Conservation (phyloP, 2,329 filamentous ascomycete species). For the Sarocladium strictum region DNA sequence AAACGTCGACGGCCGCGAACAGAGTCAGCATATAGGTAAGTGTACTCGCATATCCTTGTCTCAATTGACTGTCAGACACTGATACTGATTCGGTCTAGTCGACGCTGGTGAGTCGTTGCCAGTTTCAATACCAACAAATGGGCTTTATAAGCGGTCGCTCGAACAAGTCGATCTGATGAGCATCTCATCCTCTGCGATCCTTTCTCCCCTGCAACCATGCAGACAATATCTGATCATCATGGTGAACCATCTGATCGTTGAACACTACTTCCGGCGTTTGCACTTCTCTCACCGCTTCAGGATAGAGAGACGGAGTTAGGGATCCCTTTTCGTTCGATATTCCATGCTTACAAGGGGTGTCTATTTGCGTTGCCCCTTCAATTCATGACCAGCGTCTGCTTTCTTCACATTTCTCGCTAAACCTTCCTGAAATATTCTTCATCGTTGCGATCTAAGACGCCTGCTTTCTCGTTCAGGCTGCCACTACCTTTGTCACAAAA, state of each 20-base stretch:
- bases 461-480: background rate
- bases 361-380: background rate
- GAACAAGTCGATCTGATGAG: too few relatives aligned
- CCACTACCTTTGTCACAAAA: background rate
- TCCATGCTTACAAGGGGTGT: background rate
- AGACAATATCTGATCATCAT: background rate
- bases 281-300: background rate
- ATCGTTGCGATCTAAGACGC: background rate
- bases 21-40: slow-evolving; percentile 13
- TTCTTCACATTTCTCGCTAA: background rate
- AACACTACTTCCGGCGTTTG: too few relatives aligned
- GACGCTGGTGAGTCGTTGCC: slow-evolving; percentile 9
- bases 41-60: background rate
- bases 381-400: background rate
- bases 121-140: too few relatives aligned
- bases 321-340: background rate
- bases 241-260: too few relatives aligned
- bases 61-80: background rate
- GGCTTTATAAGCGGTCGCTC: too few relatives aligned
- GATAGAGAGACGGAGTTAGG: too few relatives aligned
- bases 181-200: background rate
- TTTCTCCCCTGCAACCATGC: too few relatives aligned
- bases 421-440: background rate
- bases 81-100: background rate
- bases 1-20: slow-evolving; percentile 8